phyloP scores from a whole-genome alignment of 257 asterid species.

The Forsythia viridissima region DNA sequence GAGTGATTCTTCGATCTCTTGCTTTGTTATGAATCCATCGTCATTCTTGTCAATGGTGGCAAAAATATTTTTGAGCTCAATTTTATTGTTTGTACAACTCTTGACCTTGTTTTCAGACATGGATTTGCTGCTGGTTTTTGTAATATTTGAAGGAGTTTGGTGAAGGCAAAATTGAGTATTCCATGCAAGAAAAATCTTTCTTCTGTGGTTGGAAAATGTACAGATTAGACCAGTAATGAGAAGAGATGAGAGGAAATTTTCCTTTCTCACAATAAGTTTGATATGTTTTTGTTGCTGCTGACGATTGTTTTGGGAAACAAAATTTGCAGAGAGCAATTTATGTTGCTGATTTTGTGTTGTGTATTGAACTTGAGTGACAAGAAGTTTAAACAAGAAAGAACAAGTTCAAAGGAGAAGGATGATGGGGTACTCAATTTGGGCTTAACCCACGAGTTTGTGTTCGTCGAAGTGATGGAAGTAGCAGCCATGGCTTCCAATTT shows the following conservation, averaged over 20 bases:
- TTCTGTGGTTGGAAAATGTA: slow-evolving; percentile 42
- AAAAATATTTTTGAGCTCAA: slow-evolving; percentile 44
- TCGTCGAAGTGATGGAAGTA: too few species aligned
- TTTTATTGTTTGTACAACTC: slow-evolving; percentile 9
- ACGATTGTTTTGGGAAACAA: too few species aligned
- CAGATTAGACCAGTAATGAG: slow-evolving; percentile 48
- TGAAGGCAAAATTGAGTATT: slow-evolving; percentile 27
- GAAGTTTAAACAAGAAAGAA: too few species aligned
- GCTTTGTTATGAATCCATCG: slow-evolving; percentile 72
- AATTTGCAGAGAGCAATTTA: too few species aligned
- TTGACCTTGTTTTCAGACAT: neutral
- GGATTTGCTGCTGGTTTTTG: neutral
- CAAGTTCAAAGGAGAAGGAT: too few species aligned
- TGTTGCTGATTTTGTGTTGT: too few species aligned
- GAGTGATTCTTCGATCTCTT: slow-evolving; percentile 63
- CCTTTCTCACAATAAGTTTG: too few species aligned
- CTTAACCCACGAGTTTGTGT: too few species aligned
- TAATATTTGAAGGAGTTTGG: slow-evolving; percentile 10
- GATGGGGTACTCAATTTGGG: too few species aligned
- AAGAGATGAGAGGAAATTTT: slow-evolving; percentile 8
- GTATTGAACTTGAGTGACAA: too few species aligned
- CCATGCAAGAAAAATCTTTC: slow-evolving; percentile 30
- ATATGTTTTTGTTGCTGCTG: too few species aligned
- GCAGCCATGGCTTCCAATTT: too few species aligned
- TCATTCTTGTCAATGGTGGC: slow-evolving; percentile 78